A percentile compares a stretch with the other conserved stretches of the same genome.
phyloP scores from a whole-genome alignment of 345 rosid species.

The Brassica cretica region DNA sequence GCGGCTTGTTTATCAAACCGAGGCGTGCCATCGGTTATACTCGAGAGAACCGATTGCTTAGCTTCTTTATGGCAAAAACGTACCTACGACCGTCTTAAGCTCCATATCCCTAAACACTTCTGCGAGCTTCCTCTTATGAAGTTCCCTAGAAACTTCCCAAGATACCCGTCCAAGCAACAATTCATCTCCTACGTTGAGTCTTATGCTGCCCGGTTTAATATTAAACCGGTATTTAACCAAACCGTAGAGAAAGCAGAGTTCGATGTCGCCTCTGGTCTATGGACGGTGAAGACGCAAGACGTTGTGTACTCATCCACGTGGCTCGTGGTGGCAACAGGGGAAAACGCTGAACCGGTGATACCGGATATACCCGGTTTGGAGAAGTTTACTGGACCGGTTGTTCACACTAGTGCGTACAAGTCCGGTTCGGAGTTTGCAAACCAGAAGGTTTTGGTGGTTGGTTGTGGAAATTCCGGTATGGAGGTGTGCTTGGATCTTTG shows the following conservation, averaged over 20 bases:
- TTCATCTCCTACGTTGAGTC: conserved; percentile 73
- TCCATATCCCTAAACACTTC: conserved; percentile 86
- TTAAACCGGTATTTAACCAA: conserved; percentile 66
- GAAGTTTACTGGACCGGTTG: conserved; percentile 49
- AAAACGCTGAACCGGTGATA: conserved; percentile 75
- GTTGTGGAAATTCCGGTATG: conserved; percentile 95
- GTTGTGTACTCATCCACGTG: conserved; percentile 56
- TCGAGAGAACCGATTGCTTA: conserved; percentile 70
- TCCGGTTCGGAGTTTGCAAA: conserved; percentile 57
- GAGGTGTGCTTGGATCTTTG: conserved; percentile 86
- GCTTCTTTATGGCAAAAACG: conserved; percentile 81
- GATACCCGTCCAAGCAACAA: conserved; percentile 70
- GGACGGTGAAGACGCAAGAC: conserved; percentile 69
- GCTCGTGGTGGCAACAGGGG: conserved; percentile 84
- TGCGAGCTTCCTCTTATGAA: conserved; percentile 72
- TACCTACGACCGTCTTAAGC: conserved; percentile 86
- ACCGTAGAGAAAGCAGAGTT: conserved; percentile 58
- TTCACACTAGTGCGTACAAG: conserved; percentile 67
- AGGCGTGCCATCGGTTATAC: conserved; percentile 66
- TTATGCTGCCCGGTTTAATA: conserved; percentile 66
- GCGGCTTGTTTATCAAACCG: conserved; percentile 69
- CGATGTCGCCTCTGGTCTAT: conserved; percentile 48
- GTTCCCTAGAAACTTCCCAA: conserved; percentile 71
- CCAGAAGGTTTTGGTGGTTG: conserved; percentile 65
- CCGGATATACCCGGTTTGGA: conserved; percentile 63